These are phyloP conservation scores for Vicia sativa DNA, from an alignment of 306 rosid species.

Conservation along the genomic window DNA sequence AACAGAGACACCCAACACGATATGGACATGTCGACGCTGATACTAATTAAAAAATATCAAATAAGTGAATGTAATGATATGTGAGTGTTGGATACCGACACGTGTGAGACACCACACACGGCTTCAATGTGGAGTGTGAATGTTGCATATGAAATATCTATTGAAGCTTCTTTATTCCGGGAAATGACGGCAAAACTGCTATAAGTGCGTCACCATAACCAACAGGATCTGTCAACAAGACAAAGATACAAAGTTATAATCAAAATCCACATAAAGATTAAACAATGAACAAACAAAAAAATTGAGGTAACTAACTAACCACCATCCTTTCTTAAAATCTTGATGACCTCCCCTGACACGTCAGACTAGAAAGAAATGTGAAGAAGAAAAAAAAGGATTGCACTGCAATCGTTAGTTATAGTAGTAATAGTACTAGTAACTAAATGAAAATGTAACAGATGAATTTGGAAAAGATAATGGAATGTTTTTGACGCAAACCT, in stretches of 20 bases:
- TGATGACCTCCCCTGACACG: slow-evolving; percentile 80
- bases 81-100: too few relatives aligned
- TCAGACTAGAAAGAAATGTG: slow-evolving; percentile 58
- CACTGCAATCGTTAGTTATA: background rate
- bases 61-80: too few relatives aligned
- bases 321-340: slow-evolving; percentile 79
- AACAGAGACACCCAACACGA: too few relatives aligned
- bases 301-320: slow-evolving; percentile 53
- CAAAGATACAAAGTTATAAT: slow-evolving; percentile 1
- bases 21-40: too few relatives aligned
- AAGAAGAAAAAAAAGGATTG: slow-evolving; percentile 15
- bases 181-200: slow-evolving; percentile 84
- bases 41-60: too few relatives aligned
- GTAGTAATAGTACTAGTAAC: background rate
- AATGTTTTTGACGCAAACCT: slow-evolving; percentile 54
- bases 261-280: background rate
- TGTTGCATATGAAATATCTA: slow-evolving; percentile 31
- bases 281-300: background rate
- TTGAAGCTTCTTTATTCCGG: slow-evolving; percentile 88
- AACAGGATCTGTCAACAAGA: slow-evolving; percentile 63
- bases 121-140: too few relatives aligned
- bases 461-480: slow-evolving; percentile 3
- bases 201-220: slow-evolving; percentile 91
- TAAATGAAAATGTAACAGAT: too few relatives aligned
- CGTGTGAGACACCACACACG: too few relatives aligned